phyloP scores from a whole-genome alignment of 192 early-diverging fungal species.

The Martensiomyces pterosporus region DNA sequence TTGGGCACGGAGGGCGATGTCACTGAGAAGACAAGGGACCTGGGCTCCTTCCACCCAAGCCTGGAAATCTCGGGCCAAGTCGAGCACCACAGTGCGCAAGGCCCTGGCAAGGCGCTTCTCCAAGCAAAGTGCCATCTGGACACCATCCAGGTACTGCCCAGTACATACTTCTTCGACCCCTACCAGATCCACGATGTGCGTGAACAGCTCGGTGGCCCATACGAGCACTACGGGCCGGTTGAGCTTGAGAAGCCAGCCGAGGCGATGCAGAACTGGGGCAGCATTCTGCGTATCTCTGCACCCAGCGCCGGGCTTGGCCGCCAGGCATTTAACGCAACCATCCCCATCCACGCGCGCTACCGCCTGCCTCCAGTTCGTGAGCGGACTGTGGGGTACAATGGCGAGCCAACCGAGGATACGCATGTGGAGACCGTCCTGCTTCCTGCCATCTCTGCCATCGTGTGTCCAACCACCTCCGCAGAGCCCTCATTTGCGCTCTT shows the following conservation, averaged over 20 bases:
- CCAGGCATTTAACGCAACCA: conserved; percentile 1
- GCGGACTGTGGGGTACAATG: conserved; percentile 24
- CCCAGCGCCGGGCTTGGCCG: background rate
- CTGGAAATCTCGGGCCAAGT: conserved; percentile 12
- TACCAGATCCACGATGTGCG: conserved; percentile 30
- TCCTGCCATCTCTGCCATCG: conserved; percentile 26
- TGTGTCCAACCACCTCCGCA: conserved; percentile 9
- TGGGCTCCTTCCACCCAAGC: conserved; percentile 38
- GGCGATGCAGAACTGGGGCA: conserved; percentile 36
- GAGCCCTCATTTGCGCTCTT: too few relatives aligned
- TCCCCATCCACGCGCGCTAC: conserved; percentile 46
- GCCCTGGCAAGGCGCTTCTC: background rate
- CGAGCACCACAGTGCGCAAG: background rate
- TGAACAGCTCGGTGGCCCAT: conserved; percentile 1
- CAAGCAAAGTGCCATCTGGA: conserved; percentile 13
- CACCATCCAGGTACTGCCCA: conserved; percentile 16
- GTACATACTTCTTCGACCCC: conserved; percentile 44
- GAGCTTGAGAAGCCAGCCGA: conserved; percentile 47
- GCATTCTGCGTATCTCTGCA: conserved; percentile 16
- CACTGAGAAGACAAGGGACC: conserved; percentile 12
- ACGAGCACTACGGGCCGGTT: conserved; percentile 23
- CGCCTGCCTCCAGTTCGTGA: conserved; percentile 24
- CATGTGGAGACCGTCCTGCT: conserved; percentile 34
- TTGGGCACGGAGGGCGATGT: conserved; percentile 6
- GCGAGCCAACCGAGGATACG: conserved; percentile 25